Base-by-base conservation (phyloP, 1,139 yeast species). In the Magnusiomyces paraingens region DNA sequence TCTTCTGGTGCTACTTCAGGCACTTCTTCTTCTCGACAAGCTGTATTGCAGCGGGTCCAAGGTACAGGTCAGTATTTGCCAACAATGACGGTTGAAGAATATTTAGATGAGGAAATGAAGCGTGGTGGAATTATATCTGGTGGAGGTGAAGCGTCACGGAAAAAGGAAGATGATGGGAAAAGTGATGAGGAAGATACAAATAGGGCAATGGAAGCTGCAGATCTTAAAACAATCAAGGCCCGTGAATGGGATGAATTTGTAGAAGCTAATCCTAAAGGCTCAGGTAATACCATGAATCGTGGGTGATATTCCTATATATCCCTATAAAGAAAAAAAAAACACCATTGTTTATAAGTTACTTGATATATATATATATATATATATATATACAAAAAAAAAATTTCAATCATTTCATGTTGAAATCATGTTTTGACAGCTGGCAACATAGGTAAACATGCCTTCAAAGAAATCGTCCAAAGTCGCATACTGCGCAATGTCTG, bases 41-140 rank as follows among this genome's bases (percentile, higher is more conserved):
- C 83, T 47, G 62, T 88, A 21, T 75, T 77, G 55, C 72, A 75
- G 29, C 81, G 83, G 61, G 96, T 91, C 0, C 83, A 81, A 64
- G 97, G 98, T 1, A 88, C 95, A 1, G 99, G 98, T 0, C 98
- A 93, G 69, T 83, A 80, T 40, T 74, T 93, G 42, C 99, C 99
- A 1, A 88, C 97, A 0, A 89, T 94, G 95, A 76, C 96, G 0
- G 93, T 94, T 0, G 99, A 93, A 60, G 97, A 93, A 63, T 85
- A 86, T 59, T 74, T 93, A 52, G 95, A 90, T 53, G 83, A 87
- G 62, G 99, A 93, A 66, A 74, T 86, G 61, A 83, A 83, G 15
- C 82, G 86, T 62, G 97, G 97, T 1, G 90, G 91, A 54, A 84
- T 80, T 49, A 74, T 79, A 52, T 80, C 81, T 55, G 79, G 80